Percentiles rank a stretch among this genome's conserved stretches.
Conservation (phyloP, 441 rosid genomes). For the Aleurites moluccanus region DNA sequence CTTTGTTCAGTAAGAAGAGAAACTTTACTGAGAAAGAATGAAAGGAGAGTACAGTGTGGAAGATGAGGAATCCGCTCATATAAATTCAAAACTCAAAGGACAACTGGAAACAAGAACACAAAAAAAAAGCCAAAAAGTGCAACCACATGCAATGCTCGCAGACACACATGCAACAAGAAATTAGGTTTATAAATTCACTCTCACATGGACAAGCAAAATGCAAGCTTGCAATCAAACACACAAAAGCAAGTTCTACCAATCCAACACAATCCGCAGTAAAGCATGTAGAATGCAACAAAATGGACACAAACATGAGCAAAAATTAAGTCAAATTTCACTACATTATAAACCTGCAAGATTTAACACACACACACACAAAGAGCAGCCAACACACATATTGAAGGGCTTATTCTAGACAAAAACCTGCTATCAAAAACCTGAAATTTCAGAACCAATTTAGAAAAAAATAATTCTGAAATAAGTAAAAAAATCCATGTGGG, state of each 20-base stretch:
- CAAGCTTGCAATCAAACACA: neutral
- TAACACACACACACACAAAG: neutral
- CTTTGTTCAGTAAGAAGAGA: neutral
- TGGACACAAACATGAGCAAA: neutral
- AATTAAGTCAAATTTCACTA: neutral
- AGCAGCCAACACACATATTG: neutral
- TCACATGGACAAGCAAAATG: neutral
- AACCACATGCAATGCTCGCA: neutral
- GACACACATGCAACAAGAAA: neutral
- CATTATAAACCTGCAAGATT: neutral
- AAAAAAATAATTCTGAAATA: neutral
- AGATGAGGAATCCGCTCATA: neutral
- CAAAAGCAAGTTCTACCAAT: conserved; percentile 14
- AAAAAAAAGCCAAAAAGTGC: neutral
- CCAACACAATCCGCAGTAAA: neutral
- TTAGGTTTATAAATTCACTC: neutral
- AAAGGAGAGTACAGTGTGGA: neutral
- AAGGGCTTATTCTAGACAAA: no score
- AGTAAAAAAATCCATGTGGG: neutral
- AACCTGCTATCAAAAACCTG: neutral
- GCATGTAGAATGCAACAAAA: neutral
- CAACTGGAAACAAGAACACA: neutral
- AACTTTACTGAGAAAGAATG: neutral
- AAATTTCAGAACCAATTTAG: neutral
- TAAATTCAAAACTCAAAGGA: neutral